Conservation (phyloP, 257 asterid genomes). For the Plantago major region DNA sequence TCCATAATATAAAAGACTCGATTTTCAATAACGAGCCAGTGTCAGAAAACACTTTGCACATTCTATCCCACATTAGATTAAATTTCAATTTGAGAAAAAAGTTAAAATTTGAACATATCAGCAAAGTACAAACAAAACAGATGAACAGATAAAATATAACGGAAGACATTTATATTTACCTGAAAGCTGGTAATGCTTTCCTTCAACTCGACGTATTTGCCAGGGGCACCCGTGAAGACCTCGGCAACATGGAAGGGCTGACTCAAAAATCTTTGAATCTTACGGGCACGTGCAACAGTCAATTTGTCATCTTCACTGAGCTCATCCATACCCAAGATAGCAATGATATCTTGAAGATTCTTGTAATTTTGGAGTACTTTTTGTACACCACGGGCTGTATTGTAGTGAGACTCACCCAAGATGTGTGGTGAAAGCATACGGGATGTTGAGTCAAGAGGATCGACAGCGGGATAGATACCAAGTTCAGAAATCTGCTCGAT, state of each 20-base stretch:
- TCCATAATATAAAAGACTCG: no score
- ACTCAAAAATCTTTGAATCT: conserved; percentile 80
- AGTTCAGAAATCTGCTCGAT: conserved; percentile 84
- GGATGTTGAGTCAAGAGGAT: conserved; percentile 94
- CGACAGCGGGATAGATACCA: conserved; percentile 98
- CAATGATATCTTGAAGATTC: conserved; percentile 99
- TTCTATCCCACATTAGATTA: background rate
- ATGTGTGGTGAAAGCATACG: conserved; percentile 99
- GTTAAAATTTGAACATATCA: background rate
- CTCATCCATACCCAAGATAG: conserved; percentile 98
- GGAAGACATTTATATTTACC: conserved; percentile 34
- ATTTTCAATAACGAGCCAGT: no score
- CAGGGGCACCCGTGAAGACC: conserved; percentile 98
- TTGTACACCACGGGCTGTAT: conserved; percentile 99
- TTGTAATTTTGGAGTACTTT: conserved; percentile 93
- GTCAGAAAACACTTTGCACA: background rate
- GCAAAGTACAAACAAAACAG: background rate
- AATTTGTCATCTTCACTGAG: conserved; percentile 96
- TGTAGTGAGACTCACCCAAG: conserved; percentile 93
- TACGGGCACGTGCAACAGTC: conserved; percentile 99
- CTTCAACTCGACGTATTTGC: conserved; percentile 93
- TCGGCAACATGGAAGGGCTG: conserved; percentile 99
- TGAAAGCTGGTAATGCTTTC: conserved; percentile 92
- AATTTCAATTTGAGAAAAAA: background rate
- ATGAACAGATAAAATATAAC: background rate